Base-by-base conservation (phyloP, 768 basidiomycete genomes). In the Leccinellum rugosiceps region DNA sequence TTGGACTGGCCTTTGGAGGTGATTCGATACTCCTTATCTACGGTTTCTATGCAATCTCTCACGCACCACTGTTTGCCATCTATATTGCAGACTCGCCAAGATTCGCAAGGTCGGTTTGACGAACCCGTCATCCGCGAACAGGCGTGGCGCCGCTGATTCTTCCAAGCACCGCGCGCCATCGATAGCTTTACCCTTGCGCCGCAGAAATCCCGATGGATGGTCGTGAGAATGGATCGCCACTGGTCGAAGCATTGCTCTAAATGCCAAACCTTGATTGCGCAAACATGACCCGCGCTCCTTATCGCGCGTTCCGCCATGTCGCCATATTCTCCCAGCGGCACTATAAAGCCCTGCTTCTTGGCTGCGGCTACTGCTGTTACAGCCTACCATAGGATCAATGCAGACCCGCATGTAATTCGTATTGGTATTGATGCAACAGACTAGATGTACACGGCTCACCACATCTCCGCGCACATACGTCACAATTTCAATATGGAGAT, bases 1-100 rank as follows among this genome's bases (percentile, higher is more conserved):
- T n/a, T 79, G 79, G 72, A 68, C 77, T 35, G 91, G 91, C 5
- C 75, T 92, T 21, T 81, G 88, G 62, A 86, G 78, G 78, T 86
- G 67, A 53, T 68, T 44, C 47, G 35, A 4, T 4, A 32, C 34
- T 49, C 25, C 47, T 63, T 61, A 54, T 58, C 58, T 55, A 55
- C 25, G 25, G 45, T 53, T 25, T 53, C 59, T 71, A 43, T n/a
- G 35, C 47, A 19, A 13, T 21, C 45, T 59, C 62, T 61, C 53
- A 59, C 34, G 25, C 19, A 3, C 38, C 38, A 41, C n/a, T n/a
- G 38, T n/a, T 43, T 28, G 32, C 34, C 50, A 3, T 25, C 31
- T 47, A 63, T 32, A 23, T 23, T 46, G 25, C 56, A 77, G 76
- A 58, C 71, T 81, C n/a, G 74, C 75, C 47, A 77, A 74, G 56